Base-by-base conservation (phyloP, 441 rosid species). In the Francoa sonchifolia region DNA sequence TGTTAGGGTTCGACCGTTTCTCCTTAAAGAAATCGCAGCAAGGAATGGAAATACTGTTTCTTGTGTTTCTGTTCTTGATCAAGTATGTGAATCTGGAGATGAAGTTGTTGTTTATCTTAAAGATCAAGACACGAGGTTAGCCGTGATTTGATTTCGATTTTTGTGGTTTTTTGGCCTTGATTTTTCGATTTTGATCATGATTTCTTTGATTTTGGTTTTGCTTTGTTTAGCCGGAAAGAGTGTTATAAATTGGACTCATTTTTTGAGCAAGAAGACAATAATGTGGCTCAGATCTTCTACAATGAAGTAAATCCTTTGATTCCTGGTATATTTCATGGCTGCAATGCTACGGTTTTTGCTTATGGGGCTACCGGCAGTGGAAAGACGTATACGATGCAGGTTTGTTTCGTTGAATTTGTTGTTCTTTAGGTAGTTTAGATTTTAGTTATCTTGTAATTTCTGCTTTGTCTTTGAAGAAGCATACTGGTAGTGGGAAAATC, bases 381-480 rank as follows among this genome's bases (percentile, higher is more conserved):
- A 18, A 90, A 90, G 59, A 90, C 96, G n/a, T 90, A 64, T 48
- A 74, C 95, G 0, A 90, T 90, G 96, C 95, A 79, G 96, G 98
- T 85, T 44, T 22, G 29, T 3, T 8, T 1, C 40, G 31, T 20
- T 31, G 13, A 28, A 19, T 12, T 44, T 6, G 8, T 44, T 16
- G 17, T 2, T 26, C 27, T 16, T 0, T 6, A 43, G 8, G 26
- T 42, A 42, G 33, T 25, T 25, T 9, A 25, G 9, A 25, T 25
- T 9, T 25, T 25, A 25, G 29, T 9, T 25, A 25, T 9, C n/a
- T n/a, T n/a, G n/a, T n/a, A n/a, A 25, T 5, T 25, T 25, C 29
- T 25, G 29, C 5, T 25, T 25, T 25, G 29, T 25, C 29, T 25
- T 9, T 25, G 29, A 25, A 25, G 29, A 25, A n/a, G n/a, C n/a